A percentile compares a stretch with the other conserved stretches of the same genome.
phyloP scores from a whole-genome alignment of 345 rosid species.

The Litchi chinensis region DNA sequence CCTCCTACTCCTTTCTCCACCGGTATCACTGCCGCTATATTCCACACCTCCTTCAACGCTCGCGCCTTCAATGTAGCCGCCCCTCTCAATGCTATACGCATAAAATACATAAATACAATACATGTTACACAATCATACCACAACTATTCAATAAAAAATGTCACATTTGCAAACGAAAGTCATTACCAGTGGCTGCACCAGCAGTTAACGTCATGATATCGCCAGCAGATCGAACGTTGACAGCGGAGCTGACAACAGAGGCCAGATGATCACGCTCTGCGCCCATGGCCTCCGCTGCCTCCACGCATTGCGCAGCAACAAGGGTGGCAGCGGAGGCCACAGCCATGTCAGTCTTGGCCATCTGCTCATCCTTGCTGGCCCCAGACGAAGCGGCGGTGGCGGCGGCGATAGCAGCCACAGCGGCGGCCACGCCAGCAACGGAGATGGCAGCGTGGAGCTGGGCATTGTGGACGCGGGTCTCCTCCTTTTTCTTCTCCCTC shows the following conservation, averaged over 20 bases:
- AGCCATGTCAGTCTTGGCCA: constrained; percentile 77
- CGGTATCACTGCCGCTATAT: constrained; percentile 89
- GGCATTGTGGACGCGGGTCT: constrained; percentile 75
- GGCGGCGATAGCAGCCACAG: constrained; percentile 84
- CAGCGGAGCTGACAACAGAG: constrained; percentile 78
- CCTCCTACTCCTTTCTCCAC: constrained; percentile 65
- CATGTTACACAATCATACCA: neutral
- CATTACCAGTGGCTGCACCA: constrained; percentile 81
- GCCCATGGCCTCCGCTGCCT: constrained; percentile 88
- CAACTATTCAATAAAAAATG: neutral
- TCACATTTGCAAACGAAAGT: neutral
- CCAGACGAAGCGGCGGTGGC: constrained; percentile 72
- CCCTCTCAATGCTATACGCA: constrained; percentile 71
- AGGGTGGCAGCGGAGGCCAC: constrained; percentile 89
- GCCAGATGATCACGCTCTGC: constrained; percentile 86
- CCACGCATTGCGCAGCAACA: constrained; percentile 90
- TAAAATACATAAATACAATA: neutral
- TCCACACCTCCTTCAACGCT: constrained; percentile 89
- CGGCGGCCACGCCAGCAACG: constrained; percentile 83
- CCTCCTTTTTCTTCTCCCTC: constrained; percentile 89
- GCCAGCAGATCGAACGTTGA: constrained; percentile 76
- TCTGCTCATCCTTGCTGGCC: constrained; percentile 71
- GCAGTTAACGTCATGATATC: constrained; percentile 93
- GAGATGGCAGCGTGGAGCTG: constrained; percentile 83
- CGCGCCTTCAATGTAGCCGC: constrained; percentile 89